Evolutionary conservation across 805 yeast species (phyloP), one percentile per base, ranked within the genome.

Genomic region (Yamadazyma laniorum): DNA sequence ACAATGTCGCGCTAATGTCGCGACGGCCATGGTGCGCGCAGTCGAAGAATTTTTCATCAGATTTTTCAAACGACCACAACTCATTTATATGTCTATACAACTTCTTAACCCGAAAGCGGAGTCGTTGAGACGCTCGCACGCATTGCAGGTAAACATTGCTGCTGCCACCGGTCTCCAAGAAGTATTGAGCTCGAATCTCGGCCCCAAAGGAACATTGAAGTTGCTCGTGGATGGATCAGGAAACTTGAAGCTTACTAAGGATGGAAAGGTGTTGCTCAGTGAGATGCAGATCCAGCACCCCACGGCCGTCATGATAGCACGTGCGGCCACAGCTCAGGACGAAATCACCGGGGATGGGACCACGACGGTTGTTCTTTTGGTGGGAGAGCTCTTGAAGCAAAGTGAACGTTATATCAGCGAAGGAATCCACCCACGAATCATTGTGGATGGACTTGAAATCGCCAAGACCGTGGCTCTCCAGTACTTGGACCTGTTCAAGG

Each of bases 281-380:
- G 99, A 93, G 59, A 93, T 93, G 99, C 99, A 93, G 67, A 91
- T 91, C 63, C 74, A 70, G 49, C 73, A 70, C 42, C 74, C 75
- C 8, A 70, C 74, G 5, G 74, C 74, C 1, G 72, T 70, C 29
- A 67, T 67, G 73, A 67, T 68, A 48, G 95, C 99, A 3, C 77
- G 98, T 49, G 99, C 98, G 11, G 99, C 99, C 34, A 80, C 96
- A 32, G 97, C 99, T 0, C 99, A 93, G 65, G 99, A 93, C 62
- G 99, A 93, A 63, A 88, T 93, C 58, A 86, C 98, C n/a, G 99
- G 99, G 35, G 99, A 93, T 64, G 99, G 99, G 48, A 93, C 99
- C 39, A 91, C 98, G 5, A 85, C 96, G 2, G 99, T 93, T 38
- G 91, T 90, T 31, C 72, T 95, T 46, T 74, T 90, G 39, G 99